Base-by-base conservation (phyloP, 2,329 filamentous ascomycete species). In the Ceratocystiopsis minuta region DNA sequence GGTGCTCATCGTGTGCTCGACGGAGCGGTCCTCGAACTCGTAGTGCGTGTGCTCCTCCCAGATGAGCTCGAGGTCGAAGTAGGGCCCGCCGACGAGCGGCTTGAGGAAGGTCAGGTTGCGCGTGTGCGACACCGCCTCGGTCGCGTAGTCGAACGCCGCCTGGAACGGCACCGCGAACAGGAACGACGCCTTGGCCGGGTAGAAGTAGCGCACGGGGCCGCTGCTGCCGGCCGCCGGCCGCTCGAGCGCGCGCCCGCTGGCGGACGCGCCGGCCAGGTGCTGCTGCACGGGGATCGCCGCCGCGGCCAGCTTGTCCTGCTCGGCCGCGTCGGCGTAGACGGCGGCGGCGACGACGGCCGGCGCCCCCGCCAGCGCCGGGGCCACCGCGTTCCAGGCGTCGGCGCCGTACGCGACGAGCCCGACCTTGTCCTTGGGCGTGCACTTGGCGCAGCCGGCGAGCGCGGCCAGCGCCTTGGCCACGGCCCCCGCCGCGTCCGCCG, bases 41-140 rank as follows among this genome's bases (percentile, higher is more conserved):
- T 70, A 79, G 36, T 67, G 66, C 0, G 77, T 80, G 54, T 88
- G 80, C 56, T 86, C 79, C 9, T 85, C 79, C 81, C 81, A 88
- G 39, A 86, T 76, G 1, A 68, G 67, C 53, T 87, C 82, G 10
- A 87, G 68, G 49, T 86, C 78, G 51, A 86, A 84, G 46, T 66
- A 70, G 0, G 80, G 80, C 0, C 80, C 81, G 0, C 61, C 60
- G 3, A 80, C 58, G 2, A 68, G 59, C 6, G 66, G 66, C 51
- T 83, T 84, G 9, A 86, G 52, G 48, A 82, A 81, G 0, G 64
- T 59, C 3, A 84, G 57, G 42, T 64, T 75, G 2, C 80, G 67
- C 0, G 78, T 80, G 53, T 86, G 80, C 0, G 75, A 66, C 0
- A 83, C 61, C 0, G 68, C 63, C 31, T 76, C 78, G 0, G 67